Base-by-base conservation (phyloP, 163 green algal genomes). In the Coccomyxa subellipsoidea region DNA sequence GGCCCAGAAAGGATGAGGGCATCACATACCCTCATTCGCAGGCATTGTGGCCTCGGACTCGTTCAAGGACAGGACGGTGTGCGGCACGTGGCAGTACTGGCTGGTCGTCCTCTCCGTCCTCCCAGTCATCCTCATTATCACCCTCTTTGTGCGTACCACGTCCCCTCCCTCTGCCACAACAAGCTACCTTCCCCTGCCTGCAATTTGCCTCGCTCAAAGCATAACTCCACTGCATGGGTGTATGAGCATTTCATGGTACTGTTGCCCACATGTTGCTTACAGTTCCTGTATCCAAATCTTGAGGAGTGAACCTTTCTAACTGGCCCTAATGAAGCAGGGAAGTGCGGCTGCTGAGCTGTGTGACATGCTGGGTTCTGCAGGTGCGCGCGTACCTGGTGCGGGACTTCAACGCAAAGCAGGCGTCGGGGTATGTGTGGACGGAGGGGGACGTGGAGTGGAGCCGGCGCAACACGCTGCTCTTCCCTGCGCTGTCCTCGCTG, bases 1-100 rank as follows among this genome's bases (percentile, higher is more conserved):
- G n/a, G n/a, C n/a, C n/a, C n/a, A n/a, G n/a, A n/a, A n/a, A n/a
- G n/a, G n/a, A n/a, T n/a, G n/a, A n/a, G n/a, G n/a, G n/a, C n/a
- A n/a, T n/a, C n/a, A n/a, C n/a, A n/a, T n/a, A n/a, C n/a, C n/a
- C n/a, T n/a, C 12, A 10, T 25, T 66, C 15, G 80, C 83, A 86
- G 86, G 80, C 34, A 86, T 95, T 3, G 79, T 91, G 9, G 81
- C 82, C 0, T 87, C 76, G 27, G 91, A 94, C 81, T 73, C 84
- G 2, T 15, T 83, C 6, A 94, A 94, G 77, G 35, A 76, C 3
- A 69, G 54, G 4, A 71, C 90, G 27, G 23, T 15, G 0, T 95
- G 92, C 81, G 88, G 88, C 2, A 89, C 84, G 0, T 25, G 80
- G 21, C 8, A 54, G 10, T 95, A 94, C 85, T 94, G 91, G 92